Percentiles rank a stretch among this genome's conserved stretches.
These are phyloP conservation scores for Parastagonospora nodorum DNA, from an alignment of 2,329 filamentous ascomycete genomes.

Conservation along the genomic window DNA sequence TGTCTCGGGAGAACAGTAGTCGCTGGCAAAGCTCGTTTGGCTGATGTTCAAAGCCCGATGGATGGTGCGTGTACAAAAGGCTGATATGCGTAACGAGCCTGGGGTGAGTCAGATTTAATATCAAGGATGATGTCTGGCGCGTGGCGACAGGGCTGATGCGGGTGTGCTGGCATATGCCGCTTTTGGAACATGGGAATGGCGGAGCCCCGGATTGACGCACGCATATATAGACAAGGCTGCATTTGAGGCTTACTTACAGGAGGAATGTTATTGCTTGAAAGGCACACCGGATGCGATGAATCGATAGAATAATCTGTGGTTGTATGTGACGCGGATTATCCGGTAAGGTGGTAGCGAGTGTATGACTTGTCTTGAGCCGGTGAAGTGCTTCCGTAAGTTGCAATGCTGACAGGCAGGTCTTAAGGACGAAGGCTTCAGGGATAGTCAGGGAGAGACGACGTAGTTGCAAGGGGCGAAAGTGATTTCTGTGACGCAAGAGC, in stretches of 20 bases:
- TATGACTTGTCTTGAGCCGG: constrained; percentile 4
- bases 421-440: constrained; percentile 9
- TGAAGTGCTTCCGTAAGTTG: constrained; percentile 5
- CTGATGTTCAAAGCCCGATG: constrained; percentile 26
- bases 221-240: constrained; percentile 30
- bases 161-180: constrained; percentile 38
- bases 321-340: constrained; percentile 22
- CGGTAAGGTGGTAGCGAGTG: constrained; percentile 17
- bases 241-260: constrained; percentile 39
- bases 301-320: neutral
- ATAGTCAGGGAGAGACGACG: constrained; percentile 3
- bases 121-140: constrained; percentile 14
- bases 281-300: neutral
- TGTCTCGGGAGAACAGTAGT: constrained; percentile 31
- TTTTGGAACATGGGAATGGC: constrained; percentile 20
- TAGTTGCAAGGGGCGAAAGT: constrained; percentile 9
- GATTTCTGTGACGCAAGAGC: constrained; percentile 4
- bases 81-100: constrained; percentile 33
- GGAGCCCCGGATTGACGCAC: constrained; percentile 29
- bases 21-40: constrained; percentile 37
- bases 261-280: constrained; percentile 8
- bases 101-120: constrained; percentile 47
- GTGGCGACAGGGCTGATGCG: constrained; percentile 31
- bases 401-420: constrained; percentile 9
- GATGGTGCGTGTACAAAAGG: constrained; percentile 16